A percentile compares a stretch with the other conserved stretches of the same genome.
These are phyloP conservation scores for Arthrobotrys conoides DNA, from an alignment of 2,329 filamentous ascomycete genomes.

Conservation along the genomic window DNA sequence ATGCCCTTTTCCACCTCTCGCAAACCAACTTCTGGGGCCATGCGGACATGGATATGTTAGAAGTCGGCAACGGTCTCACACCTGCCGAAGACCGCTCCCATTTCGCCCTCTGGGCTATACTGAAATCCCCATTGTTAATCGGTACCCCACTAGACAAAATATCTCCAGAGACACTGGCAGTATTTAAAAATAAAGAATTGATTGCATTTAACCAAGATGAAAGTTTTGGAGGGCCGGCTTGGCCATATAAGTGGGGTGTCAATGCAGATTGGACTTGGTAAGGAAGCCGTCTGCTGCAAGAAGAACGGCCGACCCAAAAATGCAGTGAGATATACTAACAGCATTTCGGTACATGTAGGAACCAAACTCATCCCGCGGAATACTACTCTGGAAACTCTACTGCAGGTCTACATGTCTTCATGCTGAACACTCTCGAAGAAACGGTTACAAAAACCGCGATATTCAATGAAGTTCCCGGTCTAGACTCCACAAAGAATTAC, in stretches of 20 bases:
- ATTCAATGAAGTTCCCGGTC: slow-evolving; percentile 69
- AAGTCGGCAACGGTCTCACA: slow-evolving; percentile 67
- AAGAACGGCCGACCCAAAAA: no score
- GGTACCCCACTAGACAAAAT: slow-evolving; percentile 67
- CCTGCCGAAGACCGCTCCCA: slow-evolving; percentile 65
- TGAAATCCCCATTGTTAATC: slow-evolving; percentile 69
- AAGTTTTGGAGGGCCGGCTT: slow-evolving; percentile 67
- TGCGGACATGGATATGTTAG: slow-evolving; percentile 67
- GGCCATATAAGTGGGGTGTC: slow-evolving; percentile 69
- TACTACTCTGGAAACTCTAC: slow-evolving; percentile 70
- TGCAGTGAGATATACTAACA: no score
- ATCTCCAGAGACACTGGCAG: slow-evolving; percentile 66
- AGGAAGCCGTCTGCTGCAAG: background rate
- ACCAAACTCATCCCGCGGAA: slow-evolving; percentile 70
- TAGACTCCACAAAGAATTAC: slow-evolving; percentile 65
- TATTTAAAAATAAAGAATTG: slow-evolving; percentile 67
- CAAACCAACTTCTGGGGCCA: slow-evolving; percentile 67
- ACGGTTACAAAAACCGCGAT: slow-evolving; percentile 66
- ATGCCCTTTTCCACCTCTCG: slow-evolving; percentile 66
- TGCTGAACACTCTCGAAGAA: slow-evolving; percentile 69
- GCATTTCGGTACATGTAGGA: slow-evolving; percentile 62
- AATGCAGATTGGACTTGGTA: slow-evolving; percentile 70
- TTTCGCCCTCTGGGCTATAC: slow-evolving; percentile 68
- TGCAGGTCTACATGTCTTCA: slow-evolving; percentile 69
- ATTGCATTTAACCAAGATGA: slow-evolving; percentile 69